phyloP scores from a whole-genome alignment of 371 early-diverging fungal genomes.

The Coemansia sp. region DNA sequence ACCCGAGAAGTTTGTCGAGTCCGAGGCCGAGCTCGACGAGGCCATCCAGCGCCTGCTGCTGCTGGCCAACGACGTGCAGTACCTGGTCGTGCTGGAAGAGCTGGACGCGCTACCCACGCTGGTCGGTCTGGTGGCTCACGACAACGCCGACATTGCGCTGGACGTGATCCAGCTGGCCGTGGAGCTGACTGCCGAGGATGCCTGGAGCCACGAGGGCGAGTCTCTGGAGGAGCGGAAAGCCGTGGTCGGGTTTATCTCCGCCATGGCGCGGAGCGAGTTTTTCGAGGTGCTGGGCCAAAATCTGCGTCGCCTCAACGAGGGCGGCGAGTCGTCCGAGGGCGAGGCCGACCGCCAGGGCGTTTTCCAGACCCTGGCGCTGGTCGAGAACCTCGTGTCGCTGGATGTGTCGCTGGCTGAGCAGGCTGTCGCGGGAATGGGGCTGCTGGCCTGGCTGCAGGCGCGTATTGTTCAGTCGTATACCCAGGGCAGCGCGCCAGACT shows the following conservation, averaged over 20 bases:
- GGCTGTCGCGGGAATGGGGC: conserved; percentile 61
- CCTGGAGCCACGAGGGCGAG: conserved; percentile 61
- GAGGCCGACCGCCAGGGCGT: conserved; percentile 82
- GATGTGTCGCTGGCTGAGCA: conserved; percentile 66
- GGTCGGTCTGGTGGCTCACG: conserved; percentile 78
- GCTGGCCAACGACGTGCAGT: conserved; percentile 76
- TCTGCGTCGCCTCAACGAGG: conserved; percentile 77
- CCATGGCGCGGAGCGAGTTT: conserved; percentile 72
- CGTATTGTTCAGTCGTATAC: conserved; percentile 54
- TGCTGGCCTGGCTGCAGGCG: conserved; percentile 73
- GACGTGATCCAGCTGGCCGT: conserved; percentile 81
- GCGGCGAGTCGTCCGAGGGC: conserved; percentile 48
- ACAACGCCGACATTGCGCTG: conserved; percentile 90
- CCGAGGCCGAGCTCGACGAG: conserved; percentile 92
- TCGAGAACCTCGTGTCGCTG: conserved; percentile 82
- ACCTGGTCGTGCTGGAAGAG: conserved; percentile 70
- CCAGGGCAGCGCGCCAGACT: conserved; percentile 51
- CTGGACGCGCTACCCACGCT: conserved; percentile 67
- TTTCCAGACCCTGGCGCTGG: conserved; percentile 77
- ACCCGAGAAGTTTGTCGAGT: conserved; percentile 77
- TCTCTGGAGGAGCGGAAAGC: conserved; percentile 66
- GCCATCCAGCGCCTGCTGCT: conserved; percentile 74
- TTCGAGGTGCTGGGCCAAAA: conserved; percentile 78
- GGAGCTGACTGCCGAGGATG: conserved; percentile 91
- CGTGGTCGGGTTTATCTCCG: conserved; percentile 67